Evolutionary conservation across 2,329 filamentous ascomycete genomes (phyloP).

Genomic region (Colletotrichum sp.): DNA sequence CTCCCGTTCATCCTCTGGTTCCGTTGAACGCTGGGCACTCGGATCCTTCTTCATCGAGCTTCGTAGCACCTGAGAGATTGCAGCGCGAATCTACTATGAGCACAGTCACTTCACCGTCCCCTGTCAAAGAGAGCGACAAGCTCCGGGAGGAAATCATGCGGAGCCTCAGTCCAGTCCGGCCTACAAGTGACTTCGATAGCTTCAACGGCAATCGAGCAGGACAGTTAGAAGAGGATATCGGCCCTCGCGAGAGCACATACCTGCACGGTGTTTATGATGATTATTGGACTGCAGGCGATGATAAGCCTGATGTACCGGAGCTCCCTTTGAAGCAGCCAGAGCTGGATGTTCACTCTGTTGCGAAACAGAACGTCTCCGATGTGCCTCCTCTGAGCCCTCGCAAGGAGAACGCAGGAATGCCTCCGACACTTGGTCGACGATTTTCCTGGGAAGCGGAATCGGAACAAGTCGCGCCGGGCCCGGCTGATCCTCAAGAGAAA

Average conservation of each 20-base stretch:
- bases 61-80: slow-evolving; percentile 38
- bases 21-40: slow-evolving; percentile 23
- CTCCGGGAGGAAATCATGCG: slow-evolving; percentile 77
- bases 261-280: slow-evolving; percentile 70
- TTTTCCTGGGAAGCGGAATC: slow-evolving; percentile 49
- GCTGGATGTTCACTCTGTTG: not conserved
- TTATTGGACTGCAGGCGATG: slow-evolving; percentile 63
- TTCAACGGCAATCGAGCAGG: not conserved
- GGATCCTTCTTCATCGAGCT: slow-evolving; percentile 31
- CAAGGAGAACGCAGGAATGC: slow-evolving; percentile 4
- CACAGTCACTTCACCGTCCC: slow-evolving; percentile 53
- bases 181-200: slow-evolving; percentile 22
- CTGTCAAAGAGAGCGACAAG: slow-evolving; percentile 73
- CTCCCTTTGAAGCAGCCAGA: not conserved
- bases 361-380: not conserved
- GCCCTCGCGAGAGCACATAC: slow-evolving; percentile 63
- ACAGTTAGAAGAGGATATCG: not conserved
- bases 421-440: slow-evolving; percentile 24
- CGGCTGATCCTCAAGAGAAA: not conserved
- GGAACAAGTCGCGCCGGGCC: slow-evolving; percentile 23
- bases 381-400: slow-evolving; percentile 22
- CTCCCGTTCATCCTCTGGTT: slow-evolving; percentile 16
- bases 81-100: slow-evolving; percentile 51
- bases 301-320: slow-evolving; percentile 32
- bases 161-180: slow-evolving; percentile 61